Evolutionary conservation across 108 stramenopile genomes (phyloP), one percentile per base, ranked within the genome.

Genomic region (Nitzschia palea): DNA sequence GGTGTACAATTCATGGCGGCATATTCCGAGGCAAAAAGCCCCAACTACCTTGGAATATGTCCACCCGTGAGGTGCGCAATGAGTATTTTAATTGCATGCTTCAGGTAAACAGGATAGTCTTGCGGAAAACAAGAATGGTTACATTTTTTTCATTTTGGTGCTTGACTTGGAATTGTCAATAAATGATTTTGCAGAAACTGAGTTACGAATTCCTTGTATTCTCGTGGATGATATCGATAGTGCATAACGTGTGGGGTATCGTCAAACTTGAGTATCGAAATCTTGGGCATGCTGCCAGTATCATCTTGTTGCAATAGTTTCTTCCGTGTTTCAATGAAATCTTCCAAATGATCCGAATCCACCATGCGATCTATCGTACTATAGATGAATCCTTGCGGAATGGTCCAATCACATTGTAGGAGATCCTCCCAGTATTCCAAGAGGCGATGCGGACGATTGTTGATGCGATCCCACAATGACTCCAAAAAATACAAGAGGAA

Each of bases 351-450:
- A 1, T 27, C 26, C 17, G 37, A 8, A 42, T 60, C 59, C 10
- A 60, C 59, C 59, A 60, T 60, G 3, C 5, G 6, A 27, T 60
- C 59, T 22, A 60, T 28, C 37, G 59, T 31, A n/a, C 59, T 60
- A 60, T 60, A 60, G 18, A 60, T 28, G 12, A 60, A 60, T 0
- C 40, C 59, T 43, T 60, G 59, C 14, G 59, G 35, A 27, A 34
- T 2, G 18, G 15, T 20, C 59, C 37, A 60, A 15, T 10, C 6
- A 42, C 59, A 43, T 14, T 37, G 3, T n/a, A 37, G 22, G 26
- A 60, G 28, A 4, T 60, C 59, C 26, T 60, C 42, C 59, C 59
- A 60, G 20, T 43, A 60, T 42, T 37, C 2, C 33, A 43, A 2
- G 22, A 42, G 0, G 20, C 40, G 59, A 60, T 43, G 10, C 2